Evolutionary conservation across 2,329 filamentous ascomycete genomes (phyloP).

Genomic region (Aspergillus sergii): DNA sequence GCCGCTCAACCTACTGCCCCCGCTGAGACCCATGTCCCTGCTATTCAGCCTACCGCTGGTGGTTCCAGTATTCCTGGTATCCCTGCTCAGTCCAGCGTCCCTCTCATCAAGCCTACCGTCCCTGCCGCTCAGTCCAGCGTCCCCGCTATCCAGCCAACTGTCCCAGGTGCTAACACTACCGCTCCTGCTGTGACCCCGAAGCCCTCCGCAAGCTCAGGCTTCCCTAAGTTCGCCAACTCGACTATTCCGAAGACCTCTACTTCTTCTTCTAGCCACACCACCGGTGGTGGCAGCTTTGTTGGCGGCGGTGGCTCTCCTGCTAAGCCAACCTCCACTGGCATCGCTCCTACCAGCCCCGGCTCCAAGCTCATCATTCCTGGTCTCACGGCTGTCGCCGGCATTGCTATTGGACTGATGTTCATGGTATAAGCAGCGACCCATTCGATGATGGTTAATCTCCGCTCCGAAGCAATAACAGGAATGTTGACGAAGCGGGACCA

Average conservation of each 20-base stretch:
- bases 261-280: conserved; percentile 12
- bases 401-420: conserved; percentile 24
- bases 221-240: conserved; percentile 6
- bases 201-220: conserved; percentile 10
- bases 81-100: background rate
- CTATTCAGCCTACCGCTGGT: conserved; percentile 16
- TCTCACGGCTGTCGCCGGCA: conserved; percentile 24
- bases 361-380: conserved; percentile 29
- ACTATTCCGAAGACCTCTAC: conserved; percentile 6
- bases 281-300: conserved; percentile 6
- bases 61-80: background rate
- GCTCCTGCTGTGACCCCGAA: conserved; percentile 17
- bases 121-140: conserved; percentile 13
- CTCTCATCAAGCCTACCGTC: conserved; percentile 1
- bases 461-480: background rate
- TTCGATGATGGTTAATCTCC: background rate
- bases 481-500: background rate
- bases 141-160: conserved; percentile 9
- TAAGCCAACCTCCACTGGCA: conserved; percentile 16
- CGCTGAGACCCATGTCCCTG: conserved; percentile 19
- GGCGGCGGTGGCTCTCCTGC: conserved; percentile 7
- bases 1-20: background rate
- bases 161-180: conserved; percentile 11
- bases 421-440: conserved; percentile 24
- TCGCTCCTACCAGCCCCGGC: conserved; percentile 24